phyloP scores from a whole-genome alignment of 2,329 filamentous ascomycete species.

The Penicillium sp. region DNA sequence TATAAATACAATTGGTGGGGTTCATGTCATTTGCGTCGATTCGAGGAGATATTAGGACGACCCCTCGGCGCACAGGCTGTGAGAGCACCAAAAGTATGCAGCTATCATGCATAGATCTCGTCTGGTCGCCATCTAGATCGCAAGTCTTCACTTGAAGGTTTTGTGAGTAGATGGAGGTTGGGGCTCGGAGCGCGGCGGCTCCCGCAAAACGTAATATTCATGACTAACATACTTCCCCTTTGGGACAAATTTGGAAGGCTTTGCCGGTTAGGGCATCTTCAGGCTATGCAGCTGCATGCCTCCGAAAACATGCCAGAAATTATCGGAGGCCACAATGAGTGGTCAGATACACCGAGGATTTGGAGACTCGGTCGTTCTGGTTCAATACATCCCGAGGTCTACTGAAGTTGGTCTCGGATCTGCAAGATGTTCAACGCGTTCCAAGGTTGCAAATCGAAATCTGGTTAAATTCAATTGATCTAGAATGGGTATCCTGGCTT shows the following conservation, averaged over 20 bases:
- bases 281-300: neutral
- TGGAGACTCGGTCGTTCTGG: neutral
- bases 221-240: neutral
- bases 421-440: neutral
- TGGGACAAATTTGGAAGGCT: neutral
- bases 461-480: neutral
- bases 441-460: neutral
- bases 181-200: neutral
- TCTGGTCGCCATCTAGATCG: neutral
- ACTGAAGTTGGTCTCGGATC: neutral
- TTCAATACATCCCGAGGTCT: neutral
- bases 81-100: neutral
- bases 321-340: no score
- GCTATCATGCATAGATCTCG: neutral
- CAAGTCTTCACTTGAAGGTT: neutral
- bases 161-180: neutral
- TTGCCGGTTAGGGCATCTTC: neutral
- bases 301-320: neutral
- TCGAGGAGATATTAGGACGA: no score
- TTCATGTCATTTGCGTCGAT: neutral
- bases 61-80: neutral
- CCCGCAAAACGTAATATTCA: constrained; percentile 1
- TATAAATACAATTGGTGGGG: neutral
- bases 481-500: constrained; percentile 14
- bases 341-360: neutral